These are phyloP conservation scores for Ramaria sp. DNA, from an alignment of 768 basidiomycete genomes.

Conservation along the genomic window DNA sequence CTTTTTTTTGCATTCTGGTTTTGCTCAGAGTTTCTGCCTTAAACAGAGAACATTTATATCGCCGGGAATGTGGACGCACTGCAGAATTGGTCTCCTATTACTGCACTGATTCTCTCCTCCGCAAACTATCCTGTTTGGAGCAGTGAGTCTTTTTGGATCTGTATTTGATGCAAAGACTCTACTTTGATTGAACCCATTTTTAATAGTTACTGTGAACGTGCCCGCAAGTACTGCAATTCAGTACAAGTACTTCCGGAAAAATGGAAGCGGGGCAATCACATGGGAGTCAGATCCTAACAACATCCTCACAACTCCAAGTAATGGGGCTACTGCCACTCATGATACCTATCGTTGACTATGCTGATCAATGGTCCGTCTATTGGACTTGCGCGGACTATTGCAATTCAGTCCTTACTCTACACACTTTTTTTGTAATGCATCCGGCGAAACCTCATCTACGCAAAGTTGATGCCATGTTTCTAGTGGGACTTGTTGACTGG, in stretches of 20 bases:
- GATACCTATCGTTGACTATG: neutral
- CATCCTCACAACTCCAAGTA: constrained; percentile 34
- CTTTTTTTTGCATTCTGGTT: neutral
- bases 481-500: too few species aligned
- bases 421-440: neutral
- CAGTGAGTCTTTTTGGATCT: constrained; percentile 30
- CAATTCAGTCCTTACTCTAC: neutral
- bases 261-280: constrained; percentile 39
- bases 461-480: too few species aligned
- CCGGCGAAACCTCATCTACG: too few species aligned
- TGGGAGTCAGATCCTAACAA: constrained; percentile 68
- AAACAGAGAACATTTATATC: constrained; percentile 58
- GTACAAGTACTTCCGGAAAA: constrained; percentile 62
- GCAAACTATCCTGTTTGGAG: constrained; percentile 60
- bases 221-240: constrained; percentile 46
- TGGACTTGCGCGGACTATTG: neutral
- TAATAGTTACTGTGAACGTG: constrained; percentile 46
- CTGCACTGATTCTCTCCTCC: constrained; percentile 43
- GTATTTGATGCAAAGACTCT: neutral
- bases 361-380: neutral
- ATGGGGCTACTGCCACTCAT: constrained; percentile 13
- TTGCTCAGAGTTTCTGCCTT: neutral
- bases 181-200: neutral
- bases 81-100: constrained; percentile 48
- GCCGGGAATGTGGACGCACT: constrained; percentile 49